Conservation (phyloP, 2,329 filamentous ascomycete species). For the Zymoseptoria passerinii region DNA sequence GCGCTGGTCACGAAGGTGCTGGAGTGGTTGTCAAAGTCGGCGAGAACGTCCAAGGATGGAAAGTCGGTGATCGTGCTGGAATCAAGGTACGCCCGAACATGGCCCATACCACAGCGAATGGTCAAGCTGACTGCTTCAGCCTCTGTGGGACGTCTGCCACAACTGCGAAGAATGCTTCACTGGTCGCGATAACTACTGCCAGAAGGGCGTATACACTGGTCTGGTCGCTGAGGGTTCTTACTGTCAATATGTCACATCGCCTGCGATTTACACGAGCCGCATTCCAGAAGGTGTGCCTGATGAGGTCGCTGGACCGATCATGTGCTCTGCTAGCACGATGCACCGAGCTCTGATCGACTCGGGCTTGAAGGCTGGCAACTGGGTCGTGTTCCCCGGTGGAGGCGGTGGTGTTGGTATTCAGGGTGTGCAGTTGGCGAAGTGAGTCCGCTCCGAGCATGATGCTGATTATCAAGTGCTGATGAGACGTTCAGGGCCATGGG, state of each 20-base stretch:
- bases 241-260: constrained; percentile 52
- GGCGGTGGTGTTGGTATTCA: constrained; percentile 51
- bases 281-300: constrained; percentile 50
- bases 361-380: constrained; percentile 43
- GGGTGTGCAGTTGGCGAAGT: constrained; percentile 44
- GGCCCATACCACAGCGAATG: background rate
- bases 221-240: constrained; percentile 43
- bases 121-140: constrained; percentile 32
- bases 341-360: constrained; percentile 49
- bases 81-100: constrained; percentile 10
- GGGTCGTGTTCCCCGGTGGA: constrained; percentile 49
- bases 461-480: background rate
- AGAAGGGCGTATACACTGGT: constrained; percentile 38
- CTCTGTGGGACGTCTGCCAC: constrained; percentile 45
- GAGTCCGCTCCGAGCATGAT: background rate
- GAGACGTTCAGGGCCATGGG: constrained; percentile 40
- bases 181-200: constrained; percentile 48
- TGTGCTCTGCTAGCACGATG: constrained; percentile 52
- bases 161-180: constrained; percentile 42
- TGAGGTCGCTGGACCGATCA: constrained; percentile 49
- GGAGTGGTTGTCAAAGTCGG: constrained; percentile 52
- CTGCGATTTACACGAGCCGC: constrained; percentile 45
- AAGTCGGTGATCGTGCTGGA: constrained; percentile 47
- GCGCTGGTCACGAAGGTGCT: constrained; percentile 44
- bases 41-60: constrained; percentile 44